Percentiles rank a stretch among this genome's conserved stretches.
These are phyloP conservation scores for Gaultheria prostrata DNA, from an alignment of 148 eudicot species.

Conservation along the genomic window DNA sequence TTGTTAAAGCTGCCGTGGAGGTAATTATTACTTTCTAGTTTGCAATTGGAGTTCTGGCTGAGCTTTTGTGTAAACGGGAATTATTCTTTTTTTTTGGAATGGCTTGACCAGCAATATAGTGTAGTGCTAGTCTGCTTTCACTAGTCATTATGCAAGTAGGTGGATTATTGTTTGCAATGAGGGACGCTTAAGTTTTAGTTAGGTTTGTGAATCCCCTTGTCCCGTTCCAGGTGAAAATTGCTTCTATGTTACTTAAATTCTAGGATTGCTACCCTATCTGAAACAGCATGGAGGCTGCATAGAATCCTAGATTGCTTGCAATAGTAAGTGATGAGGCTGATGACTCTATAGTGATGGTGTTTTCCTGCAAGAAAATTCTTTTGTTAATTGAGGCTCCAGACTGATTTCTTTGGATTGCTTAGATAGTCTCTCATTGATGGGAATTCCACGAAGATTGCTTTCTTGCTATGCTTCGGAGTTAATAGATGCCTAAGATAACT, in stretches of 20 bases:
- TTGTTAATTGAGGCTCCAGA: not conserved
- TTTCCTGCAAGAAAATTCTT: not conserved
- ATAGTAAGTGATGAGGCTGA: not conserved
- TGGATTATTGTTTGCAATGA: not conserved
- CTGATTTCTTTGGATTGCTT: not conserved
- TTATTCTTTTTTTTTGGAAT: not conserved
- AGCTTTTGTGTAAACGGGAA: not conserved
- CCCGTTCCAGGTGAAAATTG: not conserved
- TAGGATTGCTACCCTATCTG: too few relatives aligned
- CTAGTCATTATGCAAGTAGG: not conserved
- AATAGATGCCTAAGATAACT: not conserved
- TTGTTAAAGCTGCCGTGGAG: not conserved
- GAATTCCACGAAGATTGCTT: not conserved
- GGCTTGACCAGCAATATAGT: not conserved
- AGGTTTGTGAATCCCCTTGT: not conserved
- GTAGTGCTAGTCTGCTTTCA: not conserved
- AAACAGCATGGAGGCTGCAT: not conserved
- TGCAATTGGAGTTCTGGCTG: not conserved
- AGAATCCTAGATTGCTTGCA: not conserved
- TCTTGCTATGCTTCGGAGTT: not conserved
- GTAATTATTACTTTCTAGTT: not conserved
- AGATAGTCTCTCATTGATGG: not conserved
- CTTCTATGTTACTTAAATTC: not conserved
- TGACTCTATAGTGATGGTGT: not conserved
- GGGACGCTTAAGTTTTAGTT: not conserved